Evolutionary conservation across 2,329 filamentous ascomycete genomes (phyloP).

Genomic region (Aschersonia sp.): DNA sequence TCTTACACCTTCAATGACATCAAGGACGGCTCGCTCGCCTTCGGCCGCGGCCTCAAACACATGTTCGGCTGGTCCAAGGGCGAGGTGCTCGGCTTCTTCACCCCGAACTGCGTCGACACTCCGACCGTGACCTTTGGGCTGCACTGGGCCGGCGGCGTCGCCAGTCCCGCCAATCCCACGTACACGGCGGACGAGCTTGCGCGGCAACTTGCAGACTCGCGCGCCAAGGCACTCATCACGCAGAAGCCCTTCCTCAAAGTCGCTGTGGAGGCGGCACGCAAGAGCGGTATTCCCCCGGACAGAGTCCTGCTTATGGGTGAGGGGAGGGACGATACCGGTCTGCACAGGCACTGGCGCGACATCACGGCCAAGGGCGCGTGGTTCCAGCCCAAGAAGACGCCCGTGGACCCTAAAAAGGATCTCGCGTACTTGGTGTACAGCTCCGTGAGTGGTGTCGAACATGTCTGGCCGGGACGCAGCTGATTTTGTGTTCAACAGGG

Average conservation of each 20-base stretch:
- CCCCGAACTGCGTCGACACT: conserved; percentile 77
- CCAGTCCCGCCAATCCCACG: conserved; percentile 77
- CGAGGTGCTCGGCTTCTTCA: conserved; percentile 71
- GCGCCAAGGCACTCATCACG: conserved; percentile 62
- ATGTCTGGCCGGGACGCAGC: background rate
- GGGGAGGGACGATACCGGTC: conserved; percentile 39
- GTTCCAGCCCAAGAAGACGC: conserved; percentile 37
- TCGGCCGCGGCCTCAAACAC: conserved; percentile 66
- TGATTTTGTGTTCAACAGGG: conserved; percentile 26
- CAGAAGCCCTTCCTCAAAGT: conserved; percentile 51
- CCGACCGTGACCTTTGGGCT: conserved; percentile 63
- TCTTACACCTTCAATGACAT: conserved; percentile 59
- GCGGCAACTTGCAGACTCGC: conserved; percentile 69
- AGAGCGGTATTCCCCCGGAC: conserved; percentile 55
- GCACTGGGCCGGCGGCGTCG: conserved; percentile 68
- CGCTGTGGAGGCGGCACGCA: conserved; percentile 52
- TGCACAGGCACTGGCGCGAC: conserved; percentile 56
- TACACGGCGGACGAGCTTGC: conserved; percentile 76
- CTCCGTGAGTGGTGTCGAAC: conserved; percentile 25
- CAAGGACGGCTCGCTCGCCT: conserved; percentile 51
- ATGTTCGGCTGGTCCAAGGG: conserved; percentile 67
- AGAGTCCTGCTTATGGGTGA: conserved; percentile 68
- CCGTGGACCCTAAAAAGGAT: conserved; percentile 55
- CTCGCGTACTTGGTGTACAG: conserved; percentile 78
- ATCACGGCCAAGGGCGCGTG: conserved; percentile 45